A percentile compares a stretch with the other conserved stretches of the same genome.
Conservation (phyloP, 305 asterid species). For the Fraxinus latifolia region DNA sequence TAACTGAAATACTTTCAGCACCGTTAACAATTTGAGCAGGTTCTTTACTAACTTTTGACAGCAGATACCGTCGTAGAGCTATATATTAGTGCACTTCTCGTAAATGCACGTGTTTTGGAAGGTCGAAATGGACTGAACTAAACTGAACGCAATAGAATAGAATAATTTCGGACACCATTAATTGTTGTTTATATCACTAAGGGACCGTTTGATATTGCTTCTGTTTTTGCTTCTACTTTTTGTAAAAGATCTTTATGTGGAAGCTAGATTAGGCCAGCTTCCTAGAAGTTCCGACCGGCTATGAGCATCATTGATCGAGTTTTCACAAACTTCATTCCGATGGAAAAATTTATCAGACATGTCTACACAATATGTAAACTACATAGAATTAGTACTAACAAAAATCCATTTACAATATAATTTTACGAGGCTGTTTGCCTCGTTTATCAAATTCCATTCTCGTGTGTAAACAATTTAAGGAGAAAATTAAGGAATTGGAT, state of each 20-base stretch:
- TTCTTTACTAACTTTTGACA: background rate
- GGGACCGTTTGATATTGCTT: background rate
- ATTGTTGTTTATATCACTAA: background rate
- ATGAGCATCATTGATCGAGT: background rate
- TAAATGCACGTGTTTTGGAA: background rate
- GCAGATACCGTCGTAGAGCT: background rate
- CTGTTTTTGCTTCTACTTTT: background rate
- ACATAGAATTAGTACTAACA: background rate
- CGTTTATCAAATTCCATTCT: background rate
- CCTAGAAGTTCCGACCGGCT: background rate
- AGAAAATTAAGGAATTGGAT: slow-evolving; percentile 31
- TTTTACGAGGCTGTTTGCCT: background rate
- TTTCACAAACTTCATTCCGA: background rate
- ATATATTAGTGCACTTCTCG: background rate
- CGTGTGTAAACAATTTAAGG: background rate
- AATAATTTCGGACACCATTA: background rate
- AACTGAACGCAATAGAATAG: background rate
- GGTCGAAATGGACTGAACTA: background rate
- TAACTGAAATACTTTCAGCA: background rate
- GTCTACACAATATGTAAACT: background rate
- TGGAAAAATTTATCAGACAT: background rate
- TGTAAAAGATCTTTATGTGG: background rate
- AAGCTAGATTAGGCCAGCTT: background rate
- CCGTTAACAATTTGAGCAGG: background rate
- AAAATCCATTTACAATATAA: background rate